These are phyloP conservation scores for Pyrenula massariospora DNA, from an alignment of 495 filamentous ascomycete species.

Conservation along the genomic window DNA sequence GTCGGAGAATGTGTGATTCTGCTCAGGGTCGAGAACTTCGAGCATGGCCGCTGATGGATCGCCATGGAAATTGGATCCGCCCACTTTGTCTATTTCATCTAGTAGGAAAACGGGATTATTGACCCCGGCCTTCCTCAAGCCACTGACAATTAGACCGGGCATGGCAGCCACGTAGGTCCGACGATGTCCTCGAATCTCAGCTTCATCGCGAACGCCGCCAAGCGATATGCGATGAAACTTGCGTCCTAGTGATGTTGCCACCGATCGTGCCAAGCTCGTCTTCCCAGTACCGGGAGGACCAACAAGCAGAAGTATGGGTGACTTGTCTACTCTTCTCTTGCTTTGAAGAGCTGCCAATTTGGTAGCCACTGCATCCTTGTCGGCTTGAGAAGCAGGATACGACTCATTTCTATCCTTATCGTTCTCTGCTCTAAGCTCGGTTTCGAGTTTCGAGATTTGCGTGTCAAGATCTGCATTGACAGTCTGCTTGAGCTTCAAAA, in stretches of 20 bases:
- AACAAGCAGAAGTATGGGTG: conserved; percentile 86
- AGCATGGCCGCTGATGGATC: conserved; percentile 98
- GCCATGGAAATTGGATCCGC: conserved; percentile 83
- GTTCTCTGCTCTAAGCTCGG: conserved; percentile 38
- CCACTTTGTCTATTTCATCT: conserved; percentile 98
- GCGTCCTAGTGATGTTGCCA: conserved; percentile 80
- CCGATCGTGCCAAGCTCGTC: conserved; percentile 87
- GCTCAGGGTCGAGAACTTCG: conserved; percentile 95
- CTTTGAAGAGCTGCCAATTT: conserved; percentile 59
- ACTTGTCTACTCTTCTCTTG: conserved; percentile 80
- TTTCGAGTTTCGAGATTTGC: conserved; percentile 56
- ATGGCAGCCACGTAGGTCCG: conserved; percentile 97
- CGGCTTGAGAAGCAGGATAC: conserved; percentile 23
- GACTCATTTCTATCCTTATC: conserved; percentile 22
- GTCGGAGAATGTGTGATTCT: conserved; percentile 89
- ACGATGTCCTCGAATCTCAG: conserved; percentile 91
- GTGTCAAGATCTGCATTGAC: conserved; percentile 70
- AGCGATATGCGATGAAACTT: conserved; percentile 98
- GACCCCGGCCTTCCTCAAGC: conserved; percentile 91
- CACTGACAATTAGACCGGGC: conserved; percentile 91
- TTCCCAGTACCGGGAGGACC: conserved; percentile 95
- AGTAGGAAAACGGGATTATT: conserved; percentile 93
- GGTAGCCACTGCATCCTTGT: conserved; percentile 34
- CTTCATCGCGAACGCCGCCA: conserved; percentile 91
- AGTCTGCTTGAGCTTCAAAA: conserved; percentile 84